Evolutionary conservation across 495 filamentous ascomycete species (phyloP), one percentile per base, ranked within the genome.

Genomic region (Penicillium coffeae): DNA sequence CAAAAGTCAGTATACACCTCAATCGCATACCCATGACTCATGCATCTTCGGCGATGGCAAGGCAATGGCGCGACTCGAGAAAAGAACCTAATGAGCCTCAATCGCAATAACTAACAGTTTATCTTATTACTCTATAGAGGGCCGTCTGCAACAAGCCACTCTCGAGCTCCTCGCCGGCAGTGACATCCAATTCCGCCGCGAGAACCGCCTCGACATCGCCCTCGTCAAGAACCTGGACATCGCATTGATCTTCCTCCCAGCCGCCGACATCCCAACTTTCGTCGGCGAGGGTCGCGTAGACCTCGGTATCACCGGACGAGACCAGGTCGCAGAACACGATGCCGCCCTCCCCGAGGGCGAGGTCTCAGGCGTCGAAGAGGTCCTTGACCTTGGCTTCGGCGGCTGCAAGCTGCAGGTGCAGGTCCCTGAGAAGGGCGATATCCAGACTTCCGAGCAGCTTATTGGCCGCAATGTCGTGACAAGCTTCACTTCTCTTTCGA

Each of bases 391-490:
- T 15, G 88, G 83, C 8, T 98, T 98, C 67, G 93, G 93, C 25
- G 72, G 69, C 52, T 97, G 93, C 73, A 91, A 86, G 66, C 76
- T 98, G 58, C 92, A 96, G 71, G 90, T 97, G 15, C 94, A 98
- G 72, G 90, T 92, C 4, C 93, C 92, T 3, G 84, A 89, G 64
- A 91, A 90, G 64, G 92, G 93, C 10, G 64, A 70, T 16, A 81
- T 91, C 58, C 68, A 64, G 16, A 74, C 78, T 22, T 76, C 88
- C 10, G 82, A 80, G 66, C 81, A 95, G 58, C 71, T 98, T 51
- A 79, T 97, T 48, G 93, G 94, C n/a, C 90, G 85, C 67, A 95
- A 92, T 59, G 86, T 98, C 36, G 89, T 90, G 32, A 97, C 94
- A 14, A 97, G 92, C 71, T 98, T 98, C 65, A 88, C 87, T 21